Conservation (phyloP, 148 eudicot species). For the Chenopodium suecicum region DNA sequence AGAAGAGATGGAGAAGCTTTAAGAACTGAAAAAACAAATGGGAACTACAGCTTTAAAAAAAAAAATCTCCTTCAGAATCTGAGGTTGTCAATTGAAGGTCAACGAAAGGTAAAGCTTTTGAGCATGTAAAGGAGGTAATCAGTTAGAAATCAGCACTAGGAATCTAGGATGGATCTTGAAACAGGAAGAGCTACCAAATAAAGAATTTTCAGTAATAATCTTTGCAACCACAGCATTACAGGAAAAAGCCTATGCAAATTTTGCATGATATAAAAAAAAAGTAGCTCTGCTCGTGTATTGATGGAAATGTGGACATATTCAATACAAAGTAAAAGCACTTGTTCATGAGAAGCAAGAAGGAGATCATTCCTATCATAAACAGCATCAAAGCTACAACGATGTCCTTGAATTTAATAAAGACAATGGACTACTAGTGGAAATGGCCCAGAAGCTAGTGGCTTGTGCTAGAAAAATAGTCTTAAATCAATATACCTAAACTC, state of each 20-base stretch:
- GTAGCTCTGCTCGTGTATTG: not conserved
- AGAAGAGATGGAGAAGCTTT: not conserved
- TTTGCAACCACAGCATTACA: not conserved
- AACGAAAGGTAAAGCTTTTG: not conserved
- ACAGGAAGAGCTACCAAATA: not conserved
- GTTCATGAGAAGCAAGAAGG: not conserved
- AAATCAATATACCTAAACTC: too few relatives aligned
- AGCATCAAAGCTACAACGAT: not conserved
- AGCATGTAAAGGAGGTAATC: not conserved
- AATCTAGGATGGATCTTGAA: not conserved
- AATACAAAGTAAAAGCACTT: not conserved
- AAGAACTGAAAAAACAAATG: not conserved
- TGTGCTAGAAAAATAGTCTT: too few relatives aligned
- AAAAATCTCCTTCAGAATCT: not conserved
- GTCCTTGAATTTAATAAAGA: not conserved
- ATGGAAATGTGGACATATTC: not conserved
- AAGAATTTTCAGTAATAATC: not conserved
- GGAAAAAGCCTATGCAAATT: not conserved
- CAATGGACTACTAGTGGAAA: not conserved
- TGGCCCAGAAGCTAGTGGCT: not conserved
- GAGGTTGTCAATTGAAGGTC: not conserved
- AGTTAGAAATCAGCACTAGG: not conserved
- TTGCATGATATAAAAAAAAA: not conserved
- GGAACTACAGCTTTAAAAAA: not conserved
- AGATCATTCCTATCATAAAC: too few relatives aligned